These are phyloP conservation scores for Avena insularis DNA, from an alignment of 176 grass and related monocot species.

Conservation along the genomic window DNA sequence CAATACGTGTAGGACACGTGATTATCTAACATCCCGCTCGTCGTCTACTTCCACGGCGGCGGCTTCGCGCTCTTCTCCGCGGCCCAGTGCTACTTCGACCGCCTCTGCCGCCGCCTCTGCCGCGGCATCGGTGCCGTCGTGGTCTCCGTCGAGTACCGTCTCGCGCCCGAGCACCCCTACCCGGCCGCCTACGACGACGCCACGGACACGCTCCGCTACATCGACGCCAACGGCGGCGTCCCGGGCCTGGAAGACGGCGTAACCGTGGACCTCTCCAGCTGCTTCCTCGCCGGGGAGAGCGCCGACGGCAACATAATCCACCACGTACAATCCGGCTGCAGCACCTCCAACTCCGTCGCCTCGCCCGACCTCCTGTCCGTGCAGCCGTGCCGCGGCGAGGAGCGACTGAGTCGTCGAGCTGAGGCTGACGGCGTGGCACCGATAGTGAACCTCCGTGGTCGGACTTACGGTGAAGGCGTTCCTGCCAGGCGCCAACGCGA, in stretches of 20 bases:
- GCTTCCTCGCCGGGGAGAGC: slow-evolving; percentile 78
- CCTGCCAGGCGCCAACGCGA: slow-evolving; percentile 63
- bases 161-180: slow-evolving; percentile 67
- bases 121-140: slow-evolving; percentile 34
- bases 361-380: slow-evolving; percentile 51
- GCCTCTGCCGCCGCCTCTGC: slow-evolving; percentile 59
- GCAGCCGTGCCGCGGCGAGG: slow-evolving; percentile 70
- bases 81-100: slow-evolving; percentile 48
- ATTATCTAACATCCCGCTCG: background rate
- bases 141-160: slow-evolving; percentile 69
- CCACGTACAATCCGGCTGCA: slow-evolving; percentile 61
- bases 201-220: slow-evolving; percentile 51
- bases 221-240: slow-evolving; percentile 38
- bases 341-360: background rate
- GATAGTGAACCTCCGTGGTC: slow-evolving; percentile 47
- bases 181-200: slow-evolving; percentile 79
- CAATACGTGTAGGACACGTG: no score
- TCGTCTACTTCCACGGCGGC: slow-evolving; percentile 85
- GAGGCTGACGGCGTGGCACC: slow-evolving; percentile 47
- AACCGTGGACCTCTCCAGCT: slow-evolving; percentile 48
- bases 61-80: slow-evolving; percentile 67
- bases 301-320: slow-evolving; percentile 82
- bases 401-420: slow-evolving; percentile 51
- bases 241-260: background rate
- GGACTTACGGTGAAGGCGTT: slow-evolving; percentile 60